Evolutionary conservation across 352 stramenopile genomes (phyloP), one percentile per base, ranked within the genome.

Genomic region (Pythium apleroticum): DNA sequence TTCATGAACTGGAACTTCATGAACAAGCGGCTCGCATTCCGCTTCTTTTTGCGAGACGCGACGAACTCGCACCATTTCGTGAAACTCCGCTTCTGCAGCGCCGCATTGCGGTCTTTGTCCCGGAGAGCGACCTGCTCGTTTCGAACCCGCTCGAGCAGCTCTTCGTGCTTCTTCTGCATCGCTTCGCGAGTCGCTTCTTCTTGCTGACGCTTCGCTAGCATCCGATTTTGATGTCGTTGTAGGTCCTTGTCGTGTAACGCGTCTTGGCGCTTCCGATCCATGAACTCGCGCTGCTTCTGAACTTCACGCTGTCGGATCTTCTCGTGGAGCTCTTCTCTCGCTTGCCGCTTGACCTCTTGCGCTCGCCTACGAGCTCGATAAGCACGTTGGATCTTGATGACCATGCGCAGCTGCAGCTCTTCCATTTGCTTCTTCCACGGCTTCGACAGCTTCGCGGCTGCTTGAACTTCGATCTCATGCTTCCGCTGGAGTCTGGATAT

Each of bases 381-480:
- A 0, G 80, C 75, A 5, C 80, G 80, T 71, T 95, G 86, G 49
- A 95, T 88, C 14, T 77, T 80, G 19, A 91, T 77, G 0, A 85
- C 71, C 81, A 91, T 91, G 10, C 78, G 81, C 2, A 88, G 41
- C 43, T 83, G 59, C 9, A 91, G 62, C 17, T 87, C 82, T 25
- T 92, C 75, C 69, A 92, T 78, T 57, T 95, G 84, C 61, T 86
- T 65, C 50, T 88, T 74, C 86, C 86, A 95, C 0, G 81, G 74
- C 17, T 80, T 79, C 24, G 78, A 63, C 12, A 91, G 54, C 27
- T 87, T 50, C 17, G 64, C 67, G 1, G 80, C 81, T 0, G 85
- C 75, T 46, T 89, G 86, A 20, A 86, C 61, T 53, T 84, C 78
- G 30, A 91, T 76, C 22, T 82, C 71, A 43, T 90, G 69, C 39